Evolutionary conservation across 2,329 filamentous ascomycete species (phyloP).

Genomic region (Rachicladosporium sp.): DNA sequence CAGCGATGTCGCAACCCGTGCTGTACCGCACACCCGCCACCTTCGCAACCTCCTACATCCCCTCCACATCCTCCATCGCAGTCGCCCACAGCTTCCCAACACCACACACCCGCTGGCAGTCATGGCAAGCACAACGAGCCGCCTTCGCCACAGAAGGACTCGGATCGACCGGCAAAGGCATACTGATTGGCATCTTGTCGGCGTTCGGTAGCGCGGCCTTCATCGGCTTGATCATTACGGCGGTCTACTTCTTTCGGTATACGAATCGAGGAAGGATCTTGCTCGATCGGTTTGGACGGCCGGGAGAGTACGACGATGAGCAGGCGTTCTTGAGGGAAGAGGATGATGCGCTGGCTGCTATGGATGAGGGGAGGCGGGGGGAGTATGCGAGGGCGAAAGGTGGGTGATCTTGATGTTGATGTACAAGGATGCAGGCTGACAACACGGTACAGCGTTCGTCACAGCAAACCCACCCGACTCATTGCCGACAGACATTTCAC

Average conservation of each 20-base stretch:
- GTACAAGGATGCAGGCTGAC: conserved; percentile 13
- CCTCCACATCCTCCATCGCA: conserved; percentile 4
- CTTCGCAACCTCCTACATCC: conserved; percentile 9
- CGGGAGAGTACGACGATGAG: conserved; percentile 95
- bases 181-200: conserved; percentile 87
- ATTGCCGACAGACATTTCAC: conserved; percentile 86
- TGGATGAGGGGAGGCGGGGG: conserved; percentile 83
- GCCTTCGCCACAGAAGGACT: conserved; percentile 9
- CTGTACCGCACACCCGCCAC: conserved; percentile 5
- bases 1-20: conserved; percentile 2
- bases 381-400: conserved; percentile 95
- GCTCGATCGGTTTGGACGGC: conserved; percentile 81
- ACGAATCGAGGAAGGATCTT: conserved; percentile 80
- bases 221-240: conserved; percentile 63
- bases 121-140: conserved; percentile 3
- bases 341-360: conserved; percentile 83
- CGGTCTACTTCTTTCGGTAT: conserved; percentile 91
- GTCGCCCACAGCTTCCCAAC: background rate
- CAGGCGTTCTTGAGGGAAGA: conserved; percentile 89
- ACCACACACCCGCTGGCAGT: background rate
- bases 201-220: conserved; percentile 85
- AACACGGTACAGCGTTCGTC: conserved; percentile 58
- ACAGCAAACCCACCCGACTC: conserved; percentile 92
- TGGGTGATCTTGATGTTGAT: conserved; percentile 28
- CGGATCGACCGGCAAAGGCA: conserved; percentile 49